Evolutionary conservation across 2,329 filamentous ascomycete species (phyloP), one percentile per base, ranked within the genome.

Genomic region (Fusarium coffeatum): DNA sequence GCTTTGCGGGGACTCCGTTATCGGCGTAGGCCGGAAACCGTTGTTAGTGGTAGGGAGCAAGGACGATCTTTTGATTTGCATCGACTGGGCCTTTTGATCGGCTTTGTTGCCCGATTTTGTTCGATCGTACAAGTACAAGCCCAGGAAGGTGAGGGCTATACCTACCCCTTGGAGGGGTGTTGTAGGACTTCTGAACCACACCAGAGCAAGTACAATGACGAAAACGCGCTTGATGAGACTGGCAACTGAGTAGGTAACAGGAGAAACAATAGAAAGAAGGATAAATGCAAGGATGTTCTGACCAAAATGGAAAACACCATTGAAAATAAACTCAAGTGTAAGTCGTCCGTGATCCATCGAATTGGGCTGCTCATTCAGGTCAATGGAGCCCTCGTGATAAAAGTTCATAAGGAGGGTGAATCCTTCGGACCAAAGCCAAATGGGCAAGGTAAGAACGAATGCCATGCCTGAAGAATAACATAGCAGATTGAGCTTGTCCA

Each of bases 401-500:
- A 98, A 90, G 77, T 97, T 94, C 47, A 86, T 83, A 4, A 97
- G 81, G 25, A 99, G 86, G 4, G 84, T 85, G 67, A 95, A 88
- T 5, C 95, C 96, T 80, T 99, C 96, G 34, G 89, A 90, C 88
- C 93, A 94, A 68, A 98, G 88, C 96, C 96, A 99, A 55, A 98
- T 92, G 2, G 96, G 96, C 15, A 91, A 80, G 0, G 94, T 98
- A 56, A 98, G 85, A 58, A 97, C 75, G 74, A 99, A 97, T 1
- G 96, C 96, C 72, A 98, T 85, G 20, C 93, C 93, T 1, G 94
- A 97, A n/a, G 94, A 98, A 79, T 99, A 99, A 83, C 93, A 98
- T 6, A 99, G 86, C 20, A 99, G 85, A 77, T 99, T 99, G 42
- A 99, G 88, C 82, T 99, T 99, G 82, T 99, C 96, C 20, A 98